A percentile compares a stretch with the other conserved stretches of the same genome.
Evolutionary conservation across 2,329 filamentous ascomycete genomes (phyloP).

Genomic region (Fusarium sororula): DNA sequence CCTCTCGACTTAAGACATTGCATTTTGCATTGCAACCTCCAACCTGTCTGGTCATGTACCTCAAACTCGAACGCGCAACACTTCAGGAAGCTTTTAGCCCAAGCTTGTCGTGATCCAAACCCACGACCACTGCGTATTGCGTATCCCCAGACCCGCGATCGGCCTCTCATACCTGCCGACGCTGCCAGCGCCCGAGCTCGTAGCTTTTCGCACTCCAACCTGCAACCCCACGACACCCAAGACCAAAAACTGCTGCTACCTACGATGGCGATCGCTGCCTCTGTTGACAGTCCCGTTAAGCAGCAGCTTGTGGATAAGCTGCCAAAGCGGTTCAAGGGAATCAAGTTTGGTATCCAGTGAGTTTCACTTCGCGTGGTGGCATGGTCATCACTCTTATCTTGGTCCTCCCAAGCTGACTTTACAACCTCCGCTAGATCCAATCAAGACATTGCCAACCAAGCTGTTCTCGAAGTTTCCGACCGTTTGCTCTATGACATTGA

Average conservation of each 20-base stretch:
- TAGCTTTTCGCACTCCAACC: not conserved
- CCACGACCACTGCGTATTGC: not conserved
- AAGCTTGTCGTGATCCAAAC: constrained; percentile 26
- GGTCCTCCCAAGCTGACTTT: not conserved
- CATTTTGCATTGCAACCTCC: not conserved
- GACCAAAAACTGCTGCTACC: not conserved
- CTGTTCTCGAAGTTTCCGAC: constrained; percentile 93
- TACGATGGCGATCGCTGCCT: constrained; percentile 22
- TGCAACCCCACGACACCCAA: not conserved
- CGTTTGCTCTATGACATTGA: constrained; percentile 92
- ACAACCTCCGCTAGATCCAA: constrained; percentile 69
- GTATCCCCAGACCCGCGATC: not conserved
- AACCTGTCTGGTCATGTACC: constrained; percentile 34
- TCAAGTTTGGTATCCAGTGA: constrained; percentile 93
- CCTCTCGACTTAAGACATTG: constrained; percentile 2
- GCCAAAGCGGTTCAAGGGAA: constrained; percentile 89
- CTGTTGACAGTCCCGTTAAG: constrained; percentile 64
- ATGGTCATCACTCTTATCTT: not conserved
- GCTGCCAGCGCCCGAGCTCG: not conserved
- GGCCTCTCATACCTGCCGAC: not conserved
- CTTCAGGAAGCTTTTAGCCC: constrained; percentile 3
- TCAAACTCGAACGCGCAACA: constrained; percentile 3
- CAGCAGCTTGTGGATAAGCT: constrained; percentile 89
- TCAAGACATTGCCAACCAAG: constrained; percentile 95
- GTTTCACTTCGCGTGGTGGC: constrained; percentile 40